Evolutionary conservation across 768 basidiomycete species (phyloP), one percentile per base, ranked within the genome.

Genomic region (Kwoniella shandongensis): DNA sequence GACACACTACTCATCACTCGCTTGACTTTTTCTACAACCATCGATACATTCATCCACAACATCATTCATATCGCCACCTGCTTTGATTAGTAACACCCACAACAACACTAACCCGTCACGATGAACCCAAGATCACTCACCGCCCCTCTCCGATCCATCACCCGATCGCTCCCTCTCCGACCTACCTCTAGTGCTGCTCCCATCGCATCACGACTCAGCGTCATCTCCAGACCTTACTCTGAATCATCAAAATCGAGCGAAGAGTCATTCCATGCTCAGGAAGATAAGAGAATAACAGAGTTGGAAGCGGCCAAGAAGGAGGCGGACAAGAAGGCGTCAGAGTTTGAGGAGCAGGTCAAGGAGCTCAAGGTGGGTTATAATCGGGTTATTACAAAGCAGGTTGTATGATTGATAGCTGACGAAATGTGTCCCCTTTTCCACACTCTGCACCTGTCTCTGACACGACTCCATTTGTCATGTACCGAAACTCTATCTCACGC

Each of bases 281-380:
- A 58, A 32, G 50, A 58, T 22, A 58, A 58, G 44, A 29, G 56
- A 23, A 44, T 58, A 29, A 46, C 51, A 10, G 64, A 63, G n/a
- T 45, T n/a, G 11, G 63, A 65, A 44, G 57, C 41, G 13, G 68
- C 57, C 2, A 57, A 56, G 36, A 56, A 44, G 30, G 68, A 71
- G 39, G 59, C 55, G 17, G 66, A 67, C 26, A 65, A 72, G 35
- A 64, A 72, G 51, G 58, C 62, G 4, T 59, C 46, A 12, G 71
- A 73, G 41, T 48, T 77, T 18, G 62, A 72, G 35, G 53, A 59
- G 10, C 65, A 70, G 56, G 35, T 78, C 56, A 73, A 76, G 60
- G 86, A 87, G 73, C 80, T 94, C 54, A 86, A 90, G 79, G 84
- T 85, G 63, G 88, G 91, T 75, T 85, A 89, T 6, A 13, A 32